phyloP scores from a whole-genome alignment of 2,329 filamentous ascomycete species.

The Paecilomyces dactylethromorphus region DNA sequence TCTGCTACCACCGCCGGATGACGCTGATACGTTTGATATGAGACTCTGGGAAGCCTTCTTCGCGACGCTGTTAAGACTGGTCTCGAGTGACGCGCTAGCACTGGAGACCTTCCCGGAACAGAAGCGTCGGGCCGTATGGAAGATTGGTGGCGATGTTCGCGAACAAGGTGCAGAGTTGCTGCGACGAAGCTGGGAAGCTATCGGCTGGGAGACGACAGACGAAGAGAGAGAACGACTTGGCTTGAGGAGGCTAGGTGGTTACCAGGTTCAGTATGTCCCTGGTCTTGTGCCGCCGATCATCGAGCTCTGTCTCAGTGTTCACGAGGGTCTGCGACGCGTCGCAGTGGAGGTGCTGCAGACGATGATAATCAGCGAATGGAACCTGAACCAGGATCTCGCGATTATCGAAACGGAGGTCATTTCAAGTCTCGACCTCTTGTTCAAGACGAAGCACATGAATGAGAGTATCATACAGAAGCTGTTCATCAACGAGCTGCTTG shows the following conservation, averaged over 20 bases:
- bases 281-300: conserved; percentile 85
- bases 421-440: conserved; percentile 81
- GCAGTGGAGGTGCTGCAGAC: conserved; percentile 91
- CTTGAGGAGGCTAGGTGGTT: conserved; percentile 80
- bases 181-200: conserved; percentile 82
- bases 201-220: conserved; percentile 84
- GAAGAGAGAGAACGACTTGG: conserved; percentile 76
- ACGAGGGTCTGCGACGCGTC: conserved; percentile 81
- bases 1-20: conserved; percentile 81
- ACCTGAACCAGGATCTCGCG: conserved; percentile 82
- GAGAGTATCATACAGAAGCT: conserved; percentile 88
- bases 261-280: conserved; percentile 97
- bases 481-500: conserved; percentile 79
- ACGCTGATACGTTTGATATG: conserved; percentile 86
- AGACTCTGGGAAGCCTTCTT: conserved; percentile 94
- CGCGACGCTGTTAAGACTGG: conserved; percentile 76
- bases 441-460: conserved; percentile 80
- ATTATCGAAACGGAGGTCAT: conserved; percentile 96
- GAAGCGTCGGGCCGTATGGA: conserved; percentile 94
- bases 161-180: conserved; percentile 85
- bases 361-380: conserved; percentile 99
- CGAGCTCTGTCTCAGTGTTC: conserved; percentile 88
- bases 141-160: conserved; percentile 93
- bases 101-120: conserved; percentile 96
- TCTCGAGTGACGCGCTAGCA: conserved; percentile 80